Base-by-base conservation (phyloP, 352 stramenopile genomes). In the Pythium dissimile region DNA sequence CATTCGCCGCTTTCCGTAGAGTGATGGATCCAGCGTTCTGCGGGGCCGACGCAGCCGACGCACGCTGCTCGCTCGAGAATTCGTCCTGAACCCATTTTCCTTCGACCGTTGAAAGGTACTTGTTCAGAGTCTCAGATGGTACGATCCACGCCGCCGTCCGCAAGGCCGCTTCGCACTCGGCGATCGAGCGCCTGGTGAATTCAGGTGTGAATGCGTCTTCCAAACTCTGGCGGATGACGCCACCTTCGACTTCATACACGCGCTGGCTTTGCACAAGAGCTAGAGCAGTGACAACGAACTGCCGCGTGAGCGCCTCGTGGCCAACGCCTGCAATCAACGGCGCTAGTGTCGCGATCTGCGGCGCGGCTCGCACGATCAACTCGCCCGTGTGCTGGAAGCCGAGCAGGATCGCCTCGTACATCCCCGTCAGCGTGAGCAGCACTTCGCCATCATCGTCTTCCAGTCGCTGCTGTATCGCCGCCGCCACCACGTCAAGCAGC, bases 71-170 rank as follows among this genome's bases (percentile, higher is more conserved):
- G 38, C 49, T 69, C 1, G 67, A 69, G 56, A 85, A 90, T 52
- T 95, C 85, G 49, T 95, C 85, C 16, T 75, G 56, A 2, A 88
- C 41, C 85, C 85, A 95, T 52, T 93, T 89, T 10, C 85, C 85
- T 57, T 92, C 83, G 32, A 93, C 59, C 7, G 69, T 83, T 10
- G 77, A 65, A 11, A 95, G 41, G 51, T 81, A 84, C 20, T 64
- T 52, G 45, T 78, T 67, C 8, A 82, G 32, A 42, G 66, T 57
- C 0, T 66, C 59, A 6, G 58, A 41, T 7, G 81, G 62, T 0
- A 88, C 59, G 9, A 95, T 66, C 85, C 85, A 95, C 5, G 85
- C 77, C 12, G 67, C 62, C 1, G 82, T 46, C 18, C 83, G 73
- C 30, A 95, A 43, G 2, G 64, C 58, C 7, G 24, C 24, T 50